These are phyloP conservation scores for Aspergillus baeticus DNA, from an alignment of 495 filamentous ascomycete species.

Conservation along the genomic window DNA sequence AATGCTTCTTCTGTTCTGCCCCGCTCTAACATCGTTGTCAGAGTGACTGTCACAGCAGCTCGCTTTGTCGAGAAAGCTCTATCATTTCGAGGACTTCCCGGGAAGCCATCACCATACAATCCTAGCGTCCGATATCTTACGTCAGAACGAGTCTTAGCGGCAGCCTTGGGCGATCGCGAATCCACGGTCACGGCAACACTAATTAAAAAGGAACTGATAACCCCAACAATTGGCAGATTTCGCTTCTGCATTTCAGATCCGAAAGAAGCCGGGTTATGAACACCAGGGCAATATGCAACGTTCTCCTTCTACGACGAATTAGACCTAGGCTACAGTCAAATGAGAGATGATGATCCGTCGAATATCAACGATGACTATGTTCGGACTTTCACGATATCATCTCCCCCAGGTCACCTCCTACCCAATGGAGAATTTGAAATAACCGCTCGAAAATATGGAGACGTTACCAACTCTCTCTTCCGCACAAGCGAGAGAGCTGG, in stretches of 20 bases:
- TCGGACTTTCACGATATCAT: slow-evolving; percentile 77
- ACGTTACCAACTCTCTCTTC: slow-evolving; percentile 65
- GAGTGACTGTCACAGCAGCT: slow-evolving; percentile 58
- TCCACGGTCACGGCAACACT: slow-evolving; percentile 47
- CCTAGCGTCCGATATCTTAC: slow-evolving; percentile 56
- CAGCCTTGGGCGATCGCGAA: slow-evolving; percentile 17
- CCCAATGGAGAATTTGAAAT: slow-evolving; percentile 63
- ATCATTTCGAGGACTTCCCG: slow-evolving; percentile 59
- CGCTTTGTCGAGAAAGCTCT: slow-evolving; percentile 62
- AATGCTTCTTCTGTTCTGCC: slow-evolving; percentile 59
- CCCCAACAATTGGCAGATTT: slow-evolving; percentile 61
- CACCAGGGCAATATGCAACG: slow-evolving; percentile 71
- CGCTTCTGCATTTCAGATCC: slow-evolving; percentile 56
- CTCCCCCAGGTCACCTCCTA: slow-evolving; percentile 39
- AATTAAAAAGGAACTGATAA: slow-evolving; percentile 53
- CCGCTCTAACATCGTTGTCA: slow-evolving; percentile 68
- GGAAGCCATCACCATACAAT: slow-evolving; percentile 70
- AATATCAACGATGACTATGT: slow-evolving; percentile 81
- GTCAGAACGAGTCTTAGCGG: slow-evolving; percentile 39
- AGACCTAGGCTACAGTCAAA: slow-evolving; percentile 72
- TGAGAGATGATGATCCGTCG: slow-evolving; percentile 74
- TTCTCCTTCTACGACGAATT: slow-evolving; percentile 67
- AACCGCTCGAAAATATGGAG: slow-evolving; percentile 64
- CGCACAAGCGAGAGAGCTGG: slow-evolving; percentile 47
- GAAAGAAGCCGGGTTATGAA: slow-evolving; percentile 48